Percentiles rank a stretch among this genome's conserved stretches.
Conservation (phyloP, 2,329 filamentous ascomycete genomes). For the Curvularia hawaiiensis region DNA sequence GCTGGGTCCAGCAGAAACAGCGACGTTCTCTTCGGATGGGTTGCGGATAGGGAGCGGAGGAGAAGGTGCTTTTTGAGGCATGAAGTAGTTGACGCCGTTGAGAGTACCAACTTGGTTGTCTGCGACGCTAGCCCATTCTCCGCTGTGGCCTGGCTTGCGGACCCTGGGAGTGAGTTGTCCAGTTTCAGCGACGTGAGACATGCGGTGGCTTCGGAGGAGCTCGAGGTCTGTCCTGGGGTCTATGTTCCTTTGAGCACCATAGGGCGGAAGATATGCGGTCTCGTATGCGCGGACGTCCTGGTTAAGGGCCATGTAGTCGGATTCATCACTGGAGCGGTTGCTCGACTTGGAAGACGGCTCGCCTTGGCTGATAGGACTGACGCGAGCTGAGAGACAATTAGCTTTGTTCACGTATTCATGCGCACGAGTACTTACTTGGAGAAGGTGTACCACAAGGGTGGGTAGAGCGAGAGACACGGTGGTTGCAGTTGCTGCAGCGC, state of each 20-base stretch:
- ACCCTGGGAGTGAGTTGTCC: slow-evolving; percentile 53
- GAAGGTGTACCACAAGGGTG: slow-evolving; percentile 28
- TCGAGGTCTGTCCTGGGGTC: slow-evolving; percentile 46
- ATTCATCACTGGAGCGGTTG: slow-evolving; percentile 43
- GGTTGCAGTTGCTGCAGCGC: slow-evolving; percentile 46
- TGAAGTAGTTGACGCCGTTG: slow-evolving; percentile 48
- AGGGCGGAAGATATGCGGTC: slow-evolving; percentile 41
- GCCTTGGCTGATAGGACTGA: slow-evolving; percentile 21
- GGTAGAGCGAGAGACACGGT: slow-evolving; percentile 27
- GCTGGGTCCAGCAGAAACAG: slow-evolving; percentile 18
- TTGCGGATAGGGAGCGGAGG: slow-evolving; percentile 35
- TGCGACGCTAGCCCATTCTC: slow-evolving; percentile 46
- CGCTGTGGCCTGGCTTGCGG: slow-evolving; percentile 45
- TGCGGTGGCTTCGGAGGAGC: slow-evolving; percentile 53
- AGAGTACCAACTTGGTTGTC: slow-evolving; percentile 37
- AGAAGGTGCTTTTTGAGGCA: slow-evolving; percentile 45
- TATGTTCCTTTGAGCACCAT: slow-evolving; percentile 25
- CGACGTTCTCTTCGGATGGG: slow-evolving; percentile 21
- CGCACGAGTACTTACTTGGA: slow-evolving; percentile 27
- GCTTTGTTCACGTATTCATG: background rate
- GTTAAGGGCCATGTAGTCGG: slow-evolving; percentile 40
- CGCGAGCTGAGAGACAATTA: slow-evolving; percentile 28
- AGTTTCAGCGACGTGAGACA: slow-evolving; percentile 58
- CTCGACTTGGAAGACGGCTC: slow-evolving; percentile 37
- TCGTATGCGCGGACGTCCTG: slow-evolving; percentile 41